These are phyloP conservation scores for Geotrichum siamense DNA, from an alignment of 1,139 yeast species.

Conservation along the genomic window DNA sequence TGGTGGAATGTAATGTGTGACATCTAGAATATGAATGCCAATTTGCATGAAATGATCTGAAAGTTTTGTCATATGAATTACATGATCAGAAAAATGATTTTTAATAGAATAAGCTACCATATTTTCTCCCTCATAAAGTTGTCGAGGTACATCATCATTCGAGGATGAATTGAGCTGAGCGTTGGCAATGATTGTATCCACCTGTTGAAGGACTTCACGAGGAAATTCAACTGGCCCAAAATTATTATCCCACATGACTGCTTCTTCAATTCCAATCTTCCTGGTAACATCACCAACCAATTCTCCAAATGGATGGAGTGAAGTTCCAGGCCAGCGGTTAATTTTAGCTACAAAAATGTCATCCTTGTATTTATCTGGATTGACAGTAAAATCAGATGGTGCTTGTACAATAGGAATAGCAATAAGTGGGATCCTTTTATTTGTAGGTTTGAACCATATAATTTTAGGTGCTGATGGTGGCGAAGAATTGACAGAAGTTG, in stretches of 20 bases:
- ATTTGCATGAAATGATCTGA: constrained; percentile 55
- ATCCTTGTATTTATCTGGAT: constrained; percentile 73
- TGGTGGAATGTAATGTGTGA: constrained; percentile 60
- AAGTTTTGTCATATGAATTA: constrained; percentile 61
- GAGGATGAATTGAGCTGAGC: constrained; percentile 24
- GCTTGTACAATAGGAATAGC: constrained; percentile 98
- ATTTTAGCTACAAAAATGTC: constrained; percentile 88
- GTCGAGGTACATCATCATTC: constrained; percentile 34
- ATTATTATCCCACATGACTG: constrained; percentile 86
- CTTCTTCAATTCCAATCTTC: constrained; percentile 44
- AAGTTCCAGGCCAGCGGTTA: constrained; percentile 98
- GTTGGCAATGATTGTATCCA: constrained; percentile 16
- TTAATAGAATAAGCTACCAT: constrained; percentile 61
- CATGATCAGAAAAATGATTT: constrained; percentile 53
- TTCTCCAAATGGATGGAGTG: constrained; percentile 96
- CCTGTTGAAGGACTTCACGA: constrained; percentile 39
- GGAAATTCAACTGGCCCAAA: constrained; percentile 79
- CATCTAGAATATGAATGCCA: constrained; percentile 81
- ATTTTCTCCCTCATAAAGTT: constrained; percentile 53
- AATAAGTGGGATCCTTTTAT: constrained; percentile 91
- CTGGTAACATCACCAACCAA: constrained; percentile 72
- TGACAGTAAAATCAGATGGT: constrained; percentile 88
- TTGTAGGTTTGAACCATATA: constrained; percentile 98
- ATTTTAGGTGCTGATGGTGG: constrained; percentile 58
- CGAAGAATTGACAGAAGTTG: constrained; percentile 21